Evolutionary conservation across 345 rosid genomes (phyloP), one percentile per base, ranked within the genome.

Genomic region (Erucastrum elatum): DNA sequence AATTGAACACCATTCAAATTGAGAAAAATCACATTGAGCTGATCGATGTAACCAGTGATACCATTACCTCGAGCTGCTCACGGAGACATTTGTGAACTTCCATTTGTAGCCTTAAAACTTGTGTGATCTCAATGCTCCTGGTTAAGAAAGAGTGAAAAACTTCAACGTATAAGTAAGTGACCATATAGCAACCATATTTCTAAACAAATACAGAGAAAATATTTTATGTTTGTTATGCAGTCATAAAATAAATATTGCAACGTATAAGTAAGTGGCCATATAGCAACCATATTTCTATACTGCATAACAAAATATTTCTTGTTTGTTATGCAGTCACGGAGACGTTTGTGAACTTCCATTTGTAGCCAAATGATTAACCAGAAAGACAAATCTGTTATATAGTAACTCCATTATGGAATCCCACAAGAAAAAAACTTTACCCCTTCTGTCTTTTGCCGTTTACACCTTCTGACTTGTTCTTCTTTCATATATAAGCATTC

Each of bases 41-140:
- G 12, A 12, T 39, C 46, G 13, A 41, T 41, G 49, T 41, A 11
- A 41, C 5, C n/a, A 11, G 49, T 41, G 13, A 10, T 41, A 41
- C 4, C 13, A 41, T 41, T 77, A 91, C 98, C 97, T 94, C 98
- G 71, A 91, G 94, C 77, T 91, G 97, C 83, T 91, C 98, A 53
- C 90, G 97, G 69, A 91, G 93, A 55, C 64, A 90, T 87, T 91
- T 94, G 81, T 94, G 98, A 80, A 94, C 97, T 84, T 91, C 90
- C 93, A 94, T 87, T 85, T 94, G 98, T 87, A 94, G 64, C 64
- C 90, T 82, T 83, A 91, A 78, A 41, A 97, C 94, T 88, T 91
- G 94, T n/a, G 94, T 89, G 16, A 80, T 80, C 33, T 63, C 75
- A 55, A 69, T 80, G 76, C 83, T 80, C 80, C 83, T 80, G 58